phyloP scores from a whole-genome alignment of 495 filamentous ascomycete genomes.

The Lepidopterella palustris region DNA sequence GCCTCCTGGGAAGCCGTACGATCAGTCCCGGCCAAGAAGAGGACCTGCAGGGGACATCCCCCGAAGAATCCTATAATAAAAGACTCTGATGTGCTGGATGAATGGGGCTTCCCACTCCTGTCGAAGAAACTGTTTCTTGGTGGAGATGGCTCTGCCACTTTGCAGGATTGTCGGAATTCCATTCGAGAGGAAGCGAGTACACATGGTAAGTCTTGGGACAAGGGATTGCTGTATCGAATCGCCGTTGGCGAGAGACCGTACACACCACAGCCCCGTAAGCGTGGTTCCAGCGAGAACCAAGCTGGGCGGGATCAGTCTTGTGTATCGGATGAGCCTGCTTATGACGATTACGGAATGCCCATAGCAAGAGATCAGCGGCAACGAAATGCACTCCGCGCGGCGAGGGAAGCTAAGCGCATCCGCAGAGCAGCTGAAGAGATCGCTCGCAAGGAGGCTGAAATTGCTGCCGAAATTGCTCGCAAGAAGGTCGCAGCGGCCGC shows the following conservation, averaged over 20 bases:
- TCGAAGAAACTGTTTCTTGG: background rate
- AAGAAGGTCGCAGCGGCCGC: too few relatives aligned
- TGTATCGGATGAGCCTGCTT: too few relatives aligned
- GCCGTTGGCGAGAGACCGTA: too few relatives aligned
- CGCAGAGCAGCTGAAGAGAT: background rate
- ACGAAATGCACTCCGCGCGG: background rate
- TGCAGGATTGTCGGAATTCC: background rate
- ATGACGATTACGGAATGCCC: too few relatives aligned
- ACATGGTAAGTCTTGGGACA: background rate
- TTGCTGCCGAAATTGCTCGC: too few relatives aligned
- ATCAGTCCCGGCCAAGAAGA: too few relatives aligned
- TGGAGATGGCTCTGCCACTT: background rate
- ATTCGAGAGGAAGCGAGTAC: background rate
- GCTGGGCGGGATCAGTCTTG: too few relatives aligned
- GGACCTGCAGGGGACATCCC: too few relatives aligned
- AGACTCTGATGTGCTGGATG: too few relatives aligned
- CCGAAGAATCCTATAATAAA: too few relatives aligned
- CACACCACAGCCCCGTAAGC: too few relatives aligned
- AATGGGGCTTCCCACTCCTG: conserved; percentile 15
- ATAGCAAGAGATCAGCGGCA: background rate
- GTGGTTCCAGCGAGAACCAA: too few relatives aligned
- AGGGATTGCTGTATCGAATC: background rate
- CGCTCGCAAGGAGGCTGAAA: background rate
- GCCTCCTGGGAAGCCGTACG: conserved; percentile 54
- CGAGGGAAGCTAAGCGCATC: background rate